These are phyloP conservation scores for Candida hungchunana DNA, from an alignment of 805 yeast genomes.

Conservation along the genomic window DNA sequence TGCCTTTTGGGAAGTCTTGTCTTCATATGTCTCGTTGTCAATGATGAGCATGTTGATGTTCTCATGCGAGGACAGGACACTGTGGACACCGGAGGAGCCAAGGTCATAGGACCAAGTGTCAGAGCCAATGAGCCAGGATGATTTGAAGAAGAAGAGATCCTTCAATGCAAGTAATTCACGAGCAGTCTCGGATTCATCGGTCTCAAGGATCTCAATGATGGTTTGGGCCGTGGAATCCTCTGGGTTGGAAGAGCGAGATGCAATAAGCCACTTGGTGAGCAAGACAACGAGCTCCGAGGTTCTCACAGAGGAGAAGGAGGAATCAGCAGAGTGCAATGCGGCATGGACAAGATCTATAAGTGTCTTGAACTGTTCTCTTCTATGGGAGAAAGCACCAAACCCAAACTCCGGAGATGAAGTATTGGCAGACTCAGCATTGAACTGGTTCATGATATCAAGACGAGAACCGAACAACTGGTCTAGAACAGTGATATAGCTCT, in stretches of 20 bases:
- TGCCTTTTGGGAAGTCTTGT: constrained; percentile 26
- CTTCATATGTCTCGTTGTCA: constrained; percentile 73
- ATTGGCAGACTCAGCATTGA: constrained; percentile 37
- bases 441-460: constrained; percentile 60
- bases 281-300: constrained; percentile 48
- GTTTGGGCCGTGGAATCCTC: constrained; percentile 17
- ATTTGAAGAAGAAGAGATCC: constrained; percentile 42
- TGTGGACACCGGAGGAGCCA: constrained; percentile 89
- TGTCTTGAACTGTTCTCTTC: constrained; percentile 42
- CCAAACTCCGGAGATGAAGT: constrained; percentile 81
- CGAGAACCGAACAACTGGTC: constrained; percentile 58
- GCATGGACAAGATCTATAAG: constrained; percentile 25
- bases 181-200: constrained; percentile 40
- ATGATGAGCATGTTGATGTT: constrained; percentile 82
- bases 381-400: constrained; percentile 66
- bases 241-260: constrained; percentile 32
- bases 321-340: constrained; percentile 28
- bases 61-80: constrained; percentile 67
- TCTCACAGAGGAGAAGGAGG: constrained; percentile 37
- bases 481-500: constrained; percentile 72
- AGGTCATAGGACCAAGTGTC: constrained; percentile 94
- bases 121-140: constrained; percentile 86
- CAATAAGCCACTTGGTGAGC: constrained; percentile 69
- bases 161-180: constrained; percentile 42
- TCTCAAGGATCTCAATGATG: constrained; percentile 35